Base-by-base conservation (phyloP, 2,329 filamentous ascomycete species). In the Calonectria pseudoreteaudii region DNA sequence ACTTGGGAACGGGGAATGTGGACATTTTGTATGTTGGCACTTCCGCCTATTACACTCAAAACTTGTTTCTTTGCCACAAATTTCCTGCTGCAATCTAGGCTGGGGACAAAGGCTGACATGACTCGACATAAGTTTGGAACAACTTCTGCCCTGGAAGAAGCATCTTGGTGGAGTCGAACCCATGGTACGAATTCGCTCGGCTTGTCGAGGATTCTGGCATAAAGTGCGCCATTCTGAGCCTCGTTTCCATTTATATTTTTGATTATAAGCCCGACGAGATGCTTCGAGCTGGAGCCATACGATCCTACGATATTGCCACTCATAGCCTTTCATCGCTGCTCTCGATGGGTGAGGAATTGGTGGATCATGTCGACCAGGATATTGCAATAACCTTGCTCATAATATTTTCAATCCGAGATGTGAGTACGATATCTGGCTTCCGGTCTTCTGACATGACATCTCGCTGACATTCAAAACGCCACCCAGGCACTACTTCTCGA, bases 151-250 rank as follows among this genome's bases (percentile, higher is more conserved):
- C 56, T 3, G 56, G 56, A 62, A 41, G 56, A 20, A 62, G 56
- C 56, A 36, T 62, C 26, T 23, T 62, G 9, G 56, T 62, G 56
- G 56, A 62, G 9, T 62, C 56, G 56, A 62, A 62, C 36, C 56
- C 56, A 62, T 62, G 56, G 56, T 62, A 62, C 23, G 56, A 62
- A n/a, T 62, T 62, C 41, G 56, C 56, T 62, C 34, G 56, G 8
- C 34, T 41, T n/a, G 36, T 62, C 3, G 56, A 62, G 26, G 56
- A 62, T 62, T 16, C 23, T 11, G 56, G 56, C 23, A n/a, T 62
- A 4, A 62, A 62, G 56, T 41, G 56, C 26, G 56, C 56, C n/a
- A 62, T 62, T 3, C 2, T 62, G 23, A 62, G 56, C 23, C 23
- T 62, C 23, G 20, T 62, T 26, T 41, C 56, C 23, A 28, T 62